Evolutionary conservation across 1,284 basidiomycete species (phyloP).

Genomic region (Kwoniella shivajii): DNA sequence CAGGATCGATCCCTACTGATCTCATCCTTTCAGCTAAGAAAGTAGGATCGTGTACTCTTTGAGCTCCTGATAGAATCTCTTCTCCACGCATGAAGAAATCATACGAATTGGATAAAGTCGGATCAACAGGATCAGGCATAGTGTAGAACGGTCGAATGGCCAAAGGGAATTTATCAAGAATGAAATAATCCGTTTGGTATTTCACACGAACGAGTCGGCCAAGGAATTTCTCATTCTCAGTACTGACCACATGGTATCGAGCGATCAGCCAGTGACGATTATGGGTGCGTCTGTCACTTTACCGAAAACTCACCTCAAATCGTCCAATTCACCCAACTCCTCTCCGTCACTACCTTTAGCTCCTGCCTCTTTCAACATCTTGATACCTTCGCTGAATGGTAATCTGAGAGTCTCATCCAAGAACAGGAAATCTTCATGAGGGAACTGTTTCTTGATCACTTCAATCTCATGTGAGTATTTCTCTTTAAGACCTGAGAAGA

Average conservation of each 20-base stretch:
- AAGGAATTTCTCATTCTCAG: slow-evolving; percentile 78
- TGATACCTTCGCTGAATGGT: slow-evolving; percentile 83
- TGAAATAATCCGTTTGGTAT: slow-evolving; percentile 96
- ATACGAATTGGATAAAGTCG: slow-evolving; percentile 94
- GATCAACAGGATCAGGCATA: slow-evolving; percentile 88
- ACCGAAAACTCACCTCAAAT: slow-evolving; percentile 81
- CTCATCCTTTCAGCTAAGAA: slow-evolving; percentile 82
- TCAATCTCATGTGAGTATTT: slow-evolving; percentile 79
- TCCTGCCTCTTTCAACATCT: slow-evolving; percentile 80
- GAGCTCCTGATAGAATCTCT: slow-evolving; percentile 96
- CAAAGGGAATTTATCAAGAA: slow-evolving; percentile 95
- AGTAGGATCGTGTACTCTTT: slow-evolving; percentile 89
- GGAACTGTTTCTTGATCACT: slow-evolving; percentile 80
- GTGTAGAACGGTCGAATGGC: slow-evolving; percentile 96
- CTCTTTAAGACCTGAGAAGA: slow-evolving; percentile 79
- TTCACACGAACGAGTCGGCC: slow-evolving; percentile 86
- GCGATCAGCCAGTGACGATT: no score
- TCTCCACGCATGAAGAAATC: slow-evolving; percentile 99
- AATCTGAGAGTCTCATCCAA: slow-evolving; percentile 78
- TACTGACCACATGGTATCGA: no score
- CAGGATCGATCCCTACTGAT: slow-evolving; percentile 71
- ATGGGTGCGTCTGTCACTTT: no score
- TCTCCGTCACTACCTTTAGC: slow-evolving; percentile 59
- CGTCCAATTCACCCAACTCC: slow-evolving; percentile 71
- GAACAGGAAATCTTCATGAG: slow-evolving; percentile 85